These are phyloP conservation scores for Parathielavia hyrcaniae DNA, from an alignment of 495 filamentous ascomycete species.

Conservation along the genomic window DNA sequence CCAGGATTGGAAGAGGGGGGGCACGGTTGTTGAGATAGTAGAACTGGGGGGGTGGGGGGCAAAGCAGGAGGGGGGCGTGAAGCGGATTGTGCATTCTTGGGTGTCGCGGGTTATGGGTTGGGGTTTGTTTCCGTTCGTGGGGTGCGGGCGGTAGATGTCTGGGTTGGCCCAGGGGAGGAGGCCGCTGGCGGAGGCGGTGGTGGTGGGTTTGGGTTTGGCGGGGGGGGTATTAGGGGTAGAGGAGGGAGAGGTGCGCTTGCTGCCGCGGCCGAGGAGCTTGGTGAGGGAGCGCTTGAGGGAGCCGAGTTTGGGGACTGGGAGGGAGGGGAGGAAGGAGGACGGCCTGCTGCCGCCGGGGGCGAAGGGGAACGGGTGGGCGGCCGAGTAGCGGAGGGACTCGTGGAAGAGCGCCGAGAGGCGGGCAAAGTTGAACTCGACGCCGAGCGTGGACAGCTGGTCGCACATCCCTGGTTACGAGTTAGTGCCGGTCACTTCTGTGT, in stretches of 20 bases:
- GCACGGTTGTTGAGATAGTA: conserved; percentile 16
- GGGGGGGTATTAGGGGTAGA: background rate
- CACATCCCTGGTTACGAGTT: conserved; percentile 29
- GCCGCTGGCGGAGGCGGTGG: background rate
- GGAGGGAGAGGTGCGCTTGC: background rate
- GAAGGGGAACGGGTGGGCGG: conserved; percentile 32
- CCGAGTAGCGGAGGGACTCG: conserved; percentile 28
- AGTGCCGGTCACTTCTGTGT: background rate
- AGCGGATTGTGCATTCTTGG: conserved; percentile 9
- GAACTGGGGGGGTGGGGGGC: conserved; percentile 13
- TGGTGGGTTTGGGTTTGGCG: background rate
- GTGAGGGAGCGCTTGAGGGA: conserved; percentile 5
- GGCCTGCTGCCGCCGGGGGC: conserved; percentile 9
- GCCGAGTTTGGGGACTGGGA: conserved; percentile 6
- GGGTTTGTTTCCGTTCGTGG: background rate
- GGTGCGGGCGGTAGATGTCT: conserved; percentile 9
- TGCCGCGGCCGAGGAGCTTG: conserved; percentile 2
- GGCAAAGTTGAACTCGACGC: conserved; percentile 32
- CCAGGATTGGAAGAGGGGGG: background rate
- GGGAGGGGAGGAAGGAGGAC: conserved; percentile 1
- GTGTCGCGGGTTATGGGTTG: background rate
- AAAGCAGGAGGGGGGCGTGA: background rate
- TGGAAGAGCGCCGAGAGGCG: conserved; percentile 26
- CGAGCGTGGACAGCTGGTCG: conserved; percentile 33
- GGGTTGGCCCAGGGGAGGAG: conserved; percentile 21